These are phyloP conservation scores for Samsoniella hepiali DNA, from an alignment of 2,329 filamentous ascomycete genomes.

Conservation along the genomic window DNA sequence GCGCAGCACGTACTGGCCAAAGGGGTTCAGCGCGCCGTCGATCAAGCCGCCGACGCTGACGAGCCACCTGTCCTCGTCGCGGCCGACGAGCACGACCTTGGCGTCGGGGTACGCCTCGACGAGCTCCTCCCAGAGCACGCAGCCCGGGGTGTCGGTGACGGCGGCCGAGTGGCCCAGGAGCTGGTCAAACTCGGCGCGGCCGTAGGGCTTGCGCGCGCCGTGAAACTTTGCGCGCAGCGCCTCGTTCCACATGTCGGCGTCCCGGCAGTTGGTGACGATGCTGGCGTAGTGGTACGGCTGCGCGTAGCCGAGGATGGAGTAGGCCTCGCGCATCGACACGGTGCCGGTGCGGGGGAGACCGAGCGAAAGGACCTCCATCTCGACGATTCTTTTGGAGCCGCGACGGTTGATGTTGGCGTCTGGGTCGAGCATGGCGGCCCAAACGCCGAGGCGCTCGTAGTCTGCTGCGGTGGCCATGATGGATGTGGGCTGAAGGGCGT, in stretches of 20 bases:
- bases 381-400: background rate
- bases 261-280: background rate
- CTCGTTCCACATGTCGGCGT: background rate
- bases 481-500: background rate
- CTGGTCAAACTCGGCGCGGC: background rate
- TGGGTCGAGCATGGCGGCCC: background rate
- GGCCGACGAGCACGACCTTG: slow-evolving; percentile 27
- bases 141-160: background rate
- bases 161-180: background rate
- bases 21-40: background rate
- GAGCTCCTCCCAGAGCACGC: background rate
- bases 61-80: slow-evolving; percentile 27
- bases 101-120: slow-evolving; percentile 15
- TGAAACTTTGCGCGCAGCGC: background rate
- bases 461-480: background rate
- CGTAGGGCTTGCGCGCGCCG: background rate
- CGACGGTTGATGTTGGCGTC: background rate
- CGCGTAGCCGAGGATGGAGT: background rate
- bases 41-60: slow-evolving; percentile 23
- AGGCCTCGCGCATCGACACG: background rate
- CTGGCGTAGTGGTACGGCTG: background rate
- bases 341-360: background rate
- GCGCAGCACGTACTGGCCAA: background rate
- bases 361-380: background rate
- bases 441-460: background rate